A percentile compares a stretch with the other conserved stretches of the same genome.
phyloP scores from a whole-genome alignment of 306 rosid genomes.

The Lotus japonicus region DNA sequence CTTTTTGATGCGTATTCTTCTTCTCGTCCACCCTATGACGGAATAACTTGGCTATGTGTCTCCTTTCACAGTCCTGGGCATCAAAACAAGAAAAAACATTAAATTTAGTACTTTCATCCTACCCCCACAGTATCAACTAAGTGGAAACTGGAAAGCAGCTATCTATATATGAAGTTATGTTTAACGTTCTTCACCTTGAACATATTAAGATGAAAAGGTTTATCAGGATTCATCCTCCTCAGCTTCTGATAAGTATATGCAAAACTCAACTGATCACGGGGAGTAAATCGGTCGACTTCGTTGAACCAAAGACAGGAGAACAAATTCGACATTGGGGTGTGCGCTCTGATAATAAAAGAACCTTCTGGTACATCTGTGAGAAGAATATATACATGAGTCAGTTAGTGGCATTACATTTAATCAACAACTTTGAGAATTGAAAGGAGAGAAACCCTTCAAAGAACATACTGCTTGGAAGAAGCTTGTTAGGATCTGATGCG shows the following conservation, averaged over 20 bases:
- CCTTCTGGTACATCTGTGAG: conserved; percentile 87
- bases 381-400: neutral
- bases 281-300: conserved; percentile 87
- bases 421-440: neutral
- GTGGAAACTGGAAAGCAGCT: neutral
- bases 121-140: neutral
- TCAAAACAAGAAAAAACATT: conserved; percentile 11
- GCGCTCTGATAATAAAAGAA: conserved; percentile 88
- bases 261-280: conserved; percentile 97
- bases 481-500: conserved; percentile 65
- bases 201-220: conserved; percentile 82
- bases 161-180: neutral
- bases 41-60: conserved; percentile 84
- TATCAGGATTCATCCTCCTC: conserved; percentile 82
- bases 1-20: conserved; percentile 21
- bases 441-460: neutral
- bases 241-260: conserved; percentile 89
- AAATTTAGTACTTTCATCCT: neutral
- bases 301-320: conserved; percentile 98
- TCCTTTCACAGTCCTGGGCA: conserved; percentile 86
- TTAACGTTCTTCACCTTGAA: conserved; percentile 64
- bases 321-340: conserved; percentile 93
- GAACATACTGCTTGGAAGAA: conserved; percentile 82
- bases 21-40: conserved; percentile 81
- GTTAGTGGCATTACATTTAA: neutral